Conservation (phyloP, 192 early-diverging fungal genomes). For the Backusella sp. region DNA sequence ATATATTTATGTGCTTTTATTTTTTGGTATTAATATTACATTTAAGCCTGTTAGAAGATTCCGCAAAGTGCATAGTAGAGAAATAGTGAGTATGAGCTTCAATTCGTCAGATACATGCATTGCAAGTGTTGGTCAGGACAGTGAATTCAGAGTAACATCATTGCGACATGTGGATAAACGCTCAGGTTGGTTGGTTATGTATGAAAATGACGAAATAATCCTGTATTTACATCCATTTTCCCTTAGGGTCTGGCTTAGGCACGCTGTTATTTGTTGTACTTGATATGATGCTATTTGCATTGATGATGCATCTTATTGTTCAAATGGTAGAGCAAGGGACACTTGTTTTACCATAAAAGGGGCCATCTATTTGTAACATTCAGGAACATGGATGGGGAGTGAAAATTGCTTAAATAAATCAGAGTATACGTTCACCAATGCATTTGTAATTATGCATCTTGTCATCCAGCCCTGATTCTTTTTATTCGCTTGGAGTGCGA, state of each 20-base stretch:
- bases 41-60: slow-evolving; percentile 9
- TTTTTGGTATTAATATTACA: neutral
- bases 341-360: neutral
- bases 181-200: neutral
- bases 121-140: slow-evolving; percentile 8
- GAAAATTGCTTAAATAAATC: too few species aligned
- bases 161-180: neutral
- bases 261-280: neutral
- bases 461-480: too few species aligned
- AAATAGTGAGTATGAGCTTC: slow-evolving; percentile 1
- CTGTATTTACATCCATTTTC: neutral
- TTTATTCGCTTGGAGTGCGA: too few species aligned
- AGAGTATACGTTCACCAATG: too few species aligned
- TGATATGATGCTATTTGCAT: slow-evolving; percentile 4
- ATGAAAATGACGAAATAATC: neutral
- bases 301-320: slow-evolving; percentile 15
- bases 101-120: neutral
- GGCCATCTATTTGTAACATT: too few species aligned
- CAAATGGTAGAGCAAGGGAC: slow-evolving; percentile 12
- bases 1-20: neutral
- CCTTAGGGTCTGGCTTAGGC: neutral
- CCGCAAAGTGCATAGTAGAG: neutral
- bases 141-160: neutral
- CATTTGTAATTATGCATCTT: too few species aligned
- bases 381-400: too few species aligned